Percentiles rank a stretch among this genome's conserved stretches.
These are phyloP conservation scores for Microdochium bolleyi DNA, from an alignment of 2,329 filamentous ascomycete genomes.

Conservation along the genomic window DNA sequence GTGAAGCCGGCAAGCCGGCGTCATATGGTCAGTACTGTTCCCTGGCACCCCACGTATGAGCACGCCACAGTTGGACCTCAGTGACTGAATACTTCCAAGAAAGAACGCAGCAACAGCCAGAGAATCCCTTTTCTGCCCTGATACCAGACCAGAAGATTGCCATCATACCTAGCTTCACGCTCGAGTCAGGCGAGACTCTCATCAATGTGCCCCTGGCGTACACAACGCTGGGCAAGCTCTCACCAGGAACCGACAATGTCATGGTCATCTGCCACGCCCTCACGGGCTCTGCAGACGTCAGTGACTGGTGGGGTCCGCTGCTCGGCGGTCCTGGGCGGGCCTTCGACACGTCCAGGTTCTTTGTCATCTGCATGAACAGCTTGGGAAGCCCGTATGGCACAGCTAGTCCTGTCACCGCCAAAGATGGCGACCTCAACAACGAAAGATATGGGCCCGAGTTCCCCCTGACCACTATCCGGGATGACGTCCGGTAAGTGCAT, in stretches of 20 bases:
- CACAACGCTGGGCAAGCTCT: conserved; percentile 56
- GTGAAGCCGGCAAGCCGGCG: conserved; percentile 6
- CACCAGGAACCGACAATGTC: conserved; percentile 52
- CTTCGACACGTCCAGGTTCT: conserved; percentile 78
- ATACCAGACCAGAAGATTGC: conserved; percentile 86
- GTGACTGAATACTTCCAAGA: conserved; percentile 59
- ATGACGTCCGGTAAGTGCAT: conserved; percentile 77
- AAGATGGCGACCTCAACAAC: conserved; percentile 67
- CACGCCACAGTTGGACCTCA: conserved; percentile 21
- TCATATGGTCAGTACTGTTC: conserved; percentile 14
- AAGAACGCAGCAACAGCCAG: conserved; percentile 63
- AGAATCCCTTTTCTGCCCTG: conserved; percentile 82
- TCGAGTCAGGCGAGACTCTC: conserved; percentile 84
- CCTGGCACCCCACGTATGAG: not conserved
- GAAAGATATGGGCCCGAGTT: conserved; percentile 92
- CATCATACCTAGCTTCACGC: conserved; percentile 79
- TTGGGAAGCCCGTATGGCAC: conserved; percentile 79
- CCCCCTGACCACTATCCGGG: conserved; percentile 86
- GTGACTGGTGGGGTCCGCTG: conserved; percentile 83
- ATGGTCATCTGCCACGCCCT: conserved; percentile 79
- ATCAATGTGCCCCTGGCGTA: conserved; percentile 67
- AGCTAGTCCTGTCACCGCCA: conserved; percentile 82
- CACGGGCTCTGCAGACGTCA: conserved; percentile 77
- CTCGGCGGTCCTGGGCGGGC: conserved; percentile 70
- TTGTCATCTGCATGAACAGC: conserved; percentile 80